Percentiles rank a stretch among this genome's conserved stretches.
phyloP scores from a whole-genome alignment of 2,329 filamentous ascomycete species.

The Chrysoporthe cubensis region DNA sequence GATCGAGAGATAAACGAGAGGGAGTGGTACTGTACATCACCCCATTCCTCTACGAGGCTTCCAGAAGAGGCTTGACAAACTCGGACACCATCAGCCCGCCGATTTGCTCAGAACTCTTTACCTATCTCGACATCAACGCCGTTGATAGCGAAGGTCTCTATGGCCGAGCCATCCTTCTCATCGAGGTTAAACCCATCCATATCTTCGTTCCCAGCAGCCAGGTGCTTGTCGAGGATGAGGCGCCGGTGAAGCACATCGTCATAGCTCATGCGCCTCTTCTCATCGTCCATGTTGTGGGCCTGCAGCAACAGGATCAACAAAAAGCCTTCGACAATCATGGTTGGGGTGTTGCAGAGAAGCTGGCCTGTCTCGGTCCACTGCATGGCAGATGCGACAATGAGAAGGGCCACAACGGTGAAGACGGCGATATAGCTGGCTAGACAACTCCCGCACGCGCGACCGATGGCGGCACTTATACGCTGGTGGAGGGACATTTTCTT shows the following conservation, averaged over 20 bases:
- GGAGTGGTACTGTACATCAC: background rate
- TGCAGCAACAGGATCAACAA: slow-evolving; percentile 35
- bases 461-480: slow-evolving; percentile 33
- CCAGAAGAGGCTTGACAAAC: background rate
- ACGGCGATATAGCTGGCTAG: slow-evolving; percentile 32
- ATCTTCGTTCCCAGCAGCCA: slow-evolving; percentile 28
- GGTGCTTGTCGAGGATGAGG: slow-evolving; percentile 33
- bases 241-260: slow-evolving; percentile 35
- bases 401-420: slow-evolving; percentile 30
- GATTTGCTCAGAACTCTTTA: background rate
- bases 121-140: slow-evolving; percentile 21
- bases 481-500: slow-evolving; percentile 27
- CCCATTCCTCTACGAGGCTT: background rate
- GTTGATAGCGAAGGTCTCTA: slow-evolving; percentile 18
- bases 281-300: slow-evolving; percentile 35
- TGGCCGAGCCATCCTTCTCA: slow-evolving; percentile 16
- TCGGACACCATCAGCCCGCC: background rate
- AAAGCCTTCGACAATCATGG: slow-evolving; percentile 38
- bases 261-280: slow-evolving; percentile 33
- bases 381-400: slow-evolving; percentile 34
- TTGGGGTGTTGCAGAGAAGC: slow-evolving; percentile 38
- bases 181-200: slow-evolving; percentile 9
- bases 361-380: slow-evolving; percentile 38
- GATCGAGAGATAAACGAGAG: background rate
- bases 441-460: slow-evolving; percentile 30